Conservation (phyloP, 1,284 basidiomycete genomes). For the Puccinia horiana region DNA sequence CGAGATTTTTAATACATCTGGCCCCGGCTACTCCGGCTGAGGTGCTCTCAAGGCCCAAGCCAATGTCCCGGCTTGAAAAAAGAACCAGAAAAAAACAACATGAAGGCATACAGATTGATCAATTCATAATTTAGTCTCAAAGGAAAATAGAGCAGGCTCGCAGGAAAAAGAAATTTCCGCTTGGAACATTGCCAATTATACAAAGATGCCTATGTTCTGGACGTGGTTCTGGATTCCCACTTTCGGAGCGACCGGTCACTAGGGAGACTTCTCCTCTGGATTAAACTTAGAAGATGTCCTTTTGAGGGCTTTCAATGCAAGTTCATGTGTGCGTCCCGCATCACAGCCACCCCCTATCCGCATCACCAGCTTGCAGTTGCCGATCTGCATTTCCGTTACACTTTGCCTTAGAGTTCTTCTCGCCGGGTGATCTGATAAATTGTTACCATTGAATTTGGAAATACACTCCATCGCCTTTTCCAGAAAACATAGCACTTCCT, state of each 20-base stretch:
- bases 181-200: slow-evolving; percentile 22
- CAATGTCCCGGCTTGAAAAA: not conserved
- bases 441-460: not conserved
- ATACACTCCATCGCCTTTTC: not conserved
- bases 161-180: not conserved
- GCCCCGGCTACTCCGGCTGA: not conserved
- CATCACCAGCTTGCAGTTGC: slow-evolving; percentile 15
- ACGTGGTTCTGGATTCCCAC: slow-evolving; percentile 4
- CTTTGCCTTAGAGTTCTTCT: slow-evolving; percentile 7
- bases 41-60: not conserved
- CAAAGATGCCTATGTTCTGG: not conserved
- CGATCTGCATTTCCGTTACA: slow-evolving; percentile 10
- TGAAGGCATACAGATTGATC: not conserved
- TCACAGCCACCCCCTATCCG: slow-evolving; percentile 30
- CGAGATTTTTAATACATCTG: not conserved
- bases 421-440: not conserved
- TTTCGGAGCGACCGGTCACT: not conserved
- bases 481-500: not conserved
- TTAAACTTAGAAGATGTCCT: slow-evolving; percentile 17
- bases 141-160: not conserved
- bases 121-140: not conserved
- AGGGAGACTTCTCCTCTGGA: not conserved
- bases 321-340: slow-evolving; percentile 17
- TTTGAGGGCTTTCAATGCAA: slow-evolving; percentile 23
- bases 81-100: not conserved